These are phyloP conservation scores for Colletotrichum magnum DNA, from an alignment of 2,329 filamentous ascomycete species.

Conservation along the genomic window DNA sequence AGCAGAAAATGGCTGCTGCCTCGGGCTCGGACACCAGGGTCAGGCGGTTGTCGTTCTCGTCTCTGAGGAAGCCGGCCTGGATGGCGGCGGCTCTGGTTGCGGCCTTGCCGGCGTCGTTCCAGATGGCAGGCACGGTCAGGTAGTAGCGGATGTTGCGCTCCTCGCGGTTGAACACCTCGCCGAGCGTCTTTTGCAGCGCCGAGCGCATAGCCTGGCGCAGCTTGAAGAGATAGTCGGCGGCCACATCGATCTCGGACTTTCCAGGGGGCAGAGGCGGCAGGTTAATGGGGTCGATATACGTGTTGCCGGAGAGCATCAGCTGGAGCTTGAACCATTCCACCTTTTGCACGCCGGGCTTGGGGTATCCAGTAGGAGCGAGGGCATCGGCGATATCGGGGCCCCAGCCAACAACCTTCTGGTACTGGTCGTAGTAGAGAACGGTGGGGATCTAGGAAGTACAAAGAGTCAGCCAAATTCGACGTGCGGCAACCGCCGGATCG, in stretches of 20 bases:
- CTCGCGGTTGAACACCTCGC: slow-evolving; percentile 97
- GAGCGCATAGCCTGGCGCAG: slow-evolving; percentile 96
- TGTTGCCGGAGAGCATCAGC: slow-evolving; percentile 98
- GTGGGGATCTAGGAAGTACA: slow-evolving; percentile 85
- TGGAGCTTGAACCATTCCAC: slow-evolving; percentile 99
- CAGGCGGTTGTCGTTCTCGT: slow-evolving; percentile 97
- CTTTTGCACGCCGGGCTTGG: slow-evolving; percentile 97
- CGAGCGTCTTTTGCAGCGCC: slow-evolving; percentile 94
- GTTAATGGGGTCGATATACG: slow-evolving; percentile 99
- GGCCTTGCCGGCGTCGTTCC: slow-evolving; percentile 99
- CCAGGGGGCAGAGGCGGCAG: slow-evolving; percentile 95
- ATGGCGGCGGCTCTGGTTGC: slow-evolving; percentile 96
- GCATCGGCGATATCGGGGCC: slow-evolving; percentile 98
- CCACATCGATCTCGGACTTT: slow-evolving; percentile 98
- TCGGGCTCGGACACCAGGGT: slow-evolving; percentile 97
- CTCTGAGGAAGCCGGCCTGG: slow-evolving; percentile 94
- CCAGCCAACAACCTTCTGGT: slow-evolving; percentile 99
- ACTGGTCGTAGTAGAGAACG: slow-evolving; percentile 99
- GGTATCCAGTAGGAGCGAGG: slow-evolving; percentile 95
- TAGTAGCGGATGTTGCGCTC: slow-evolving; percentile 99
- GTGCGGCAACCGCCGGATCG: background rate
- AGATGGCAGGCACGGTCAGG: slow-evolving; percentile 98
- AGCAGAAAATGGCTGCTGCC: slow-evolving; percentile 96
- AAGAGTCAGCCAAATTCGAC: slow-evolving; percentile 12
- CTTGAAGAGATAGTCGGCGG: slow-evolving; percentile 99